These are phyloP conservation scores for Wallacemonas rigidus DNA, from an alignment of 208 protist genomes.

Conservation along the genomic window DNA sequence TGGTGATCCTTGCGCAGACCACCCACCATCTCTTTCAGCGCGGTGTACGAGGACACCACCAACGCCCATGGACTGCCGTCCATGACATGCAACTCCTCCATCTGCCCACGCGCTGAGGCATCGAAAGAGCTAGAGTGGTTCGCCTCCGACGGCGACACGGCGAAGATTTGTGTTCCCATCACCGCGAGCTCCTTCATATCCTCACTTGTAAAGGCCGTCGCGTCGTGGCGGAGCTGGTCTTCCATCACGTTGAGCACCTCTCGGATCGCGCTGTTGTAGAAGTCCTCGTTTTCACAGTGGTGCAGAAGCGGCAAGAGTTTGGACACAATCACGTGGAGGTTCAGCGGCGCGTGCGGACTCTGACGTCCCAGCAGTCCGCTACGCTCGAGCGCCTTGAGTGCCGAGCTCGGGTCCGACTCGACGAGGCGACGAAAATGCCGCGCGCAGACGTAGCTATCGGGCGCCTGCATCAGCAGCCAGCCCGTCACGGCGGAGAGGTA, in stretches of 20 bases:
- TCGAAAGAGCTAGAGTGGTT: slow-evolving; percentile 41
- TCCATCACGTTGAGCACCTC: slow-evolving; percentile 69
- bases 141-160: slow-evolving; percentile 25
- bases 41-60: slow-evolving; percentile 73
- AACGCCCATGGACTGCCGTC: slow-evolving; percentile 81
- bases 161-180: slow-evolving; percentile 72
- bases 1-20: slow-evolving; percentile 66
- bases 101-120: slow-evolving; percentile 55
- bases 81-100: slow-evolving; percentile 90
- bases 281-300: slow-evolving; percentile 62
- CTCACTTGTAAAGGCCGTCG: slow-evolving; percentile 46
- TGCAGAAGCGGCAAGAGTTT: slow-evolving; percentile 70
- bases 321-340: slow-evolving; percentile 49
- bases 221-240: slow-evolving; percentile 58
- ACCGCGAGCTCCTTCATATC: slow-evolving; percentile 65
- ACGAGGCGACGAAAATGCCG: slow-evolving; percentile 68
- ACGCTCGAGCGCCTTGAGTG: slow-evolving; percentile 53
- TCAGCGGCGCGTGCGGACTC: slow-evolving; percentile 23
- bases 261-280: slow-evolving; percentile 63
- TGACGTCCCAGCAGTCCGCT: slow-evolving; percentile 47
- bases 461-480: slow-evolving; percentile 79
- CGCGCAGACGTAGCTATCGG: slow-evolving; percentile 38
- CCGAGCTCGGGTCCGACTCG: slow-evolving; percentile 50
- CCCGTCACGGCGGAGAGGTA: slow-evolving; percentile 55
- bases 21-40: slow-evolving; percentile 75